Evolutionary conservation across 1,139 yeast species (phyloP).

Genomic region (Tardiomyces depauwii): DNA sequence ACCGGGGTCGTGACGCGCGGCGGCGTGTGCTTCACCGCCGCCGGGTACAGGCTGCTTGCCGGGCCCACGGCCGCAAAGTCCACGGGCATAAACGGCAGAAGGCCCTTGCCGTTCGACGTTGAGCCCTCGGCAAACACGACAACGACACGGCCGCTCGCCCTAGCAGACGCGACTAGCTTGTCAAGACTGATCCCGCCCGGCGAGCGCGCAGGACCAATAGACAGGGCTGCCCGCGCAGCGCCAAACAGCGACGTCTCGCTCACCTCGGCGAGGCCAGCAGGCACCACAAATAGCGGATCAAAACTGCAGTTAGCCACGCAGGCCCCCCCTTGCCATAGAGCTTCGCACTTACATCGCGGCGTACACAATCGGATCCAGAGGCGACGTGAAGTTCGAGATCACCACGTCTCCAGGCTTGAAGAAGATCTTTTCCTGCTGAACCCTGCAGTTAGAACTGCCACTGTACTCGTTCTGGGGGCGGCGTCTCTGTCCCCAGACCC

Average conservation of each 20-base stretch:
- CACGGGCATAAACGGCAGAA: slow-evolving; percentile 18
- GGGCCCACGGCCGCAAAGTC: neutral
- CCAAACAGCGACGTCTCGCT: slow-evolving; percentile 4
- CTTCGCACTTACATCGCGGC: slow-evolving; percentile 13
- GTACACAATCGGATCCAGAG: slow-evolving; percentile 28
- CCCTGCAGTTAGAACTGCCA: neutral
- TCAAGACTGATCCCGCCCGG: slow-evolving; percentile 6
- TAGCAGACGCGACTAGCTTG: slow-evolving; percentile 15
- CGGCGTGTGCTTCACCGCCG: slow-evolving; percentile 1
- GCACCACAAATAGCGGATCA: slow-evolving; percentile 22
- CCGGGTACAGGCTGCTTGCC: neutral
- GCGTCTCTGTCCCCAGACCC: slow-evolving; percentile 10
- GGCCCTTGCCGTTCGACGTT: slow-evolving; percentile 31
- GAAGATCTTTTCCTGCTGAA: slow-evolving; percentile 1
- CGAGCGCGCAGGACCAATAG: neutral
- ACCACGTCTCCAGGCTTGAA: slow-evolving; percentile 26
- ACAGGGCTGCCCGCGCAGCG: slow-evolving; percentile 13
- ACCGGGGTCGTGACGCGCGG: slow-evolving; percentile 16
- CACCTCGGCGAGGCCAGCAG: slow-evolving; percentile 8
- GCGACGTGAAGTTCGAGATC: slow-evolving; percentile 28
- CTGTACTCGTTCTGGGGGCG: too few species aligned
- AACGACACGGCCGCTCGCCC: slow-evolving; percentile 14
- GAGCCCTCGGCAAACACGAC: slow-evolving; percentile 30
- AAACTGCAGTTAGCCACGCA: slow-evolving; percentile 1
- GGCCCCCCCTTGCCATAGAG: too few species aligned